Base-by-base conservation (phyloP, 176 grass and related monocot species). In the Dactylis glomerata region DNA sequence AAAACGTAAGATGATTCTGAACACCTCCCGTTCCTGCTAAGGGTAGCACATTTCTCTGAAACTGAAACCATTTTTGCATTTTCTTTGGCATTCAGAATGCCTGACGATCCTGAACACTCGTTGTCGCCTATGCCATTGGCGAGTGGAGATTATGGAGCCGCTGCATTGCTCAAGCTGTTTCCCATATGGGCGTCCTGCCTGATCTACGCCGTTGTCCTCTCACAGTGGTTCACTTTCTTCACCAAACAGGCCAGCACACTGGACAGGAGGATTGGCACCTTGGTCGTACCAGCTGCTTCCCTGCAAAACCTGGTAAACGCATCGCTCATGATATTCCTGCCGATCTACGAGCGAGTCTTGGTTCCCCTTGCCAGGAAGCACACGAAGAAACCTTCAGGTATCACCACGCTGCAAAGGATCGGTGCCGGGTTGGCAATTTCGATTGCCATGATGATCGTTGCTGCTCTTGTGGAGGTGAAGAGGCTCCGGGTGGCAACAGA, bases 241-340 rank as follows among this genome's bases (percentile, higher is more conserved):
- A 92, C 87, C 51, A 94, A 94, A 62, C 94, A 97, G 81, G 88
- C 85, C 27, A 86, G 81, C 24, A 94, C 88, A 41, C 56, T 97
- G 42, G 88, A 92, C 58, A 88, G 88, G 73, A 76, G 72, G 34
- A 84, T 92, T 52, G 77, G 90, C 71, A 14, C 6, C 40, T 59
- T 75, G 36, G 55, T 87, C 37, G 55, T 91, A 28, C 90, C 90
- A 54, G 72, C 90, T 1, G 92, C 92, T 19, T 70, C 92, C 4
- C 78, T 94, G 28, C 90, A 91, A 59, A 87, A 65, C 77, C 81
- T 94, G 74, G 50, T 83, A 14, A 88, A 33, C 40, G 63, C 70
- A 12, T 78, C 74, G 1, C 16, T 83, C 19, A 15, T 88, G 19
- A 37, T 88, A 42, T 88, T 57, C 36, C 37, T 90, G 30, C 87